Conservation (phyloP, 2,329 filamentous ascomycete genomes). For the Microsporum canis region DNA sequence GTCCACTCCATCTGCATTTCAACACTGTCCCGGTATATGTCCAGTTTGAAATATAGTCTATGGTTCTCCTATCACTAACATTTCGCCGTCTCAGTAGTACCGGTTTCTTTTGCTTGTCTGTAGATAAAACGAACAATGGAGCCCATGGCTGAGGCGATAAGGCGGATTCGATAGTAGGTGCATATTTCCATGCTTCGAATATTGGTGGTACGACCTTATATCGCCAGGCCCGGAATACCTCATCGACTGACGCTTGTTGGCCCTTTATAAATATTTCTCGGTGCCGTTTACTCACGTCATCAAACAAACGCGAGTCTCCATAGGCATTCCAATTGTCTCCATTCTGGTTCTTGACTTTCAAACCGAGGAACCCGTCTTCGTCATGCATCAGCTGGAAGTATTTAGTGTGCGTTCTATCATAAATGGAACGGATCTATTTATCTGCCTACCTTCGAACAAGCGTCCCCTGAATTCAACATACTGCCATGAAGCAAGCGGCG, state of each 20-base stretch:
- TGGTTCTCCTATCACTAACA: not conserved
- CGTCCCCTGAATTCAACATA: not conserved
- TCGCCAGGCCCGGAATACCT: slow-evolving; percentile 1
- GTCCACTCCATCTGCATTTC: slow-evolving; percentile 4
- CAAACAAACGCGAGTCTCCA: not conserved
- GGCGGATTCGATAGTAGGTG: slow-evolving; percentile 1
- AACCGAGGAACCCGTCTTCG: not conserved
- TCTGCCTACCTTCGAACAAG: slow-evolving; percentile 1
- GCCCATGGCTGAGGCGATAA: not conserved
- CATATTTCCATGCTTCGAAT: slow-evolving; percentile 4
- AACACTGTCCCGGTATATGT: slow-evolving; percentile 1
- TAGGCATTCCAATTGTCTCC: not conserved
- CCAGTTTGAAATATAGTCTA: slow-evolving; percentile 2
- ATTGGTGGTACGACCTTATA: not conserved
- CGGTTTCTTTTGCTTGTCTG: not conserved
- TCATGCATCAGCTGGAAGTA: slow-evolving; percentile 3
- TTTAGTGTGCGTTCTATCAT: not conserved
- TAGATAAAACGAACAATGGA: slow-evolving; percentile 1
- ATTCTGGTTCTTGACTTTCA: slow-evolving; percentile 1
- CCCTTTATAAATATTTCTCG: slow-evolving; percentile 3
- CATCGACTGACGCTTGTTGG: slow-evolving; percentile 1
- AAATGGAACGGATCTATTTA: not conserved
- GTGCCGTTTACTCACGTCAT: slow-evolving; percentile 2
- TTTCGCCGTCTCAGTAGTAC: not conserved
- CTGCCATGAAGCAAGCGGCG: not conserved